phyloP scores from a whole-genome alignment of 768 basidiomycete genomes.

The Sutorius australiensis region DNA sequence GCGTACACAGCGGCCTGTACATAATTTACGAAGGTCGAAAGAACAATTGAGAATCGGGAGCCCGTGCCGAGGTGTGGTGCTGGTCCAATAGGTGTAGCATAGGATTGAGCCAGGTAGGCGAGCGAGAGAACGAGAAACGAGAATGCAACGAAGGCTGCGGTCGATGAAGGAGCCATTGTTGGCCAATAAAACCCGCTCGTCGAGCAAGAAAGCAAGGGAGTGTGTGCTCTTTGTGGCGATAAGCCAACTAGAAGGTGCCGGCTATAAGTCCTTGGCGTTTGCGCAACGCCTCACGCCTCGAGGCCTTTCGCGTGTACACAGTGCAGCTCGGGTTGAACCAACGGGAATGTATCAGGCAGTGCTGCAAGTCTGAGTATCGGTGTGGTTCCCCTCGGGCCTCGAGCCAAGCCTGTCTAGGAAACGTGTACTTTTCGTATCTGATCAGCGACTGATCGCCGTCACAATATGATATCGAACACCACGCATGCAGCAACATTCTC shows the following conservation, averaged over 20 bases:
- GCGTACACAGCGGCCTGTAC: constrained; percentile 20
- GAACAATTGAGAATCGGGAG: constrained; percentile 14
- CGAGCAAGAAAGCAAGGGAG: constrained; percentile 2
- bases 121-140: constrained; percentile 29
- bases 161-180: constrained; percentile 24
- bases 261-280: constrained; percentile 10
- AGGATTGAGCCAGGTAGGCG: constrained; percentile 30
- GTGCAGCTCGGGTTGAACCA: constrained; percentile 10
- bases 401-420: background rate
- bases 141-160: constrained; percentile 18
- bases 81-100: constrained; percentile 29
- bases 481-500: background rate
- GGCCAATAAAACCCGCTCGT: background rate
- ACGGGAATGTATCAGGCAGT: constrained; percentile 20
- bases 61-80: constrained; percentile 31
- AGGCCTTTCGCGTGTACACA: constrained; percentile 24
- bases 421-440: no score
- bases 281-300: constrained; percentile 21
- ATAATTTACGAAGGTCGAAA: constrained; percentile 26
- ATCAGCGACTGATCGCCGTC: background rate
- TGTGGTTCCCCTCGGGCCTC: background rate
- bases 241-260: constrained; percentile 11
- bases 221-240: background rate
- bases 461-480: background rate
- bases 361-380: constrained; percentile 2